Evolutionary conservation across 176 grass and related monocot genomes (phyloP).

Genomic region (Phoenix roebelenii): DNA sequence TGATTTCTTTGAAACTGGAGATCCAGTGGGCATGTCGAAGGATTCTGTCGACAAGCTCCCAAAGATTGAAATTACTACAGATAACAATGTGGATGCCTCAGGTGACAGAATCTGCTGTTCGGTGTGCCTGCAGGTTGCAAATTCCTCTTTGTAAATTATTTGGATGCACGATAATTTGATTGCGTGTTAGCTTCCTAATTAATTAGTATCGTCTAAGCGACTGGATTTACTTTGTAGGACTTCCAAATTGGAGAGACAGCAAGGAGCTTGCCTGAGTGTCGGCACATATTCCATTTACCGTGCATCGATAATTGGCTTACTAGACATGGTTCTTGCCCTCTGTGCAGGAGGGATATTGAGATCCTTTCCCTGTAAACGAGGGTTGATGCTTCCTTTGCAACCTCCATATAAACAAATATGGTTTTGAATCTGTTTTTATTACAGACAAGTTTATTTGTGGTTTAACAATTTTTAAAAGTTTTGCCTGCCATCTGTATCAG

Average conservation of each 20-base stretch:
- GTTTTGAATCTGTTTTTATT: no score
- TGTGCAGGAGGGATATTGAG: conserved; percentile 48
- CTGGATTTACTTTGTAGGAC: conserved; percentile 30
- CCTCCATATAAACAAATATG: no score
- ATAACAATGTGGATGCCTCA: conserved; percentile 30
- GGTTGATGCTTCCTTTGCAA: no score
- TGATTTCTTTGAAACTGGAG: conserved; percentile 68
- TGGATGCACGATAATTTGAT: background rate
- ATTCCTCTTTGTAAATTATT: no score
- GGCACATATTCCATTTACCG: conserved; percentile 54
- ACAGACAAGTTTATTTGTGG: no score
- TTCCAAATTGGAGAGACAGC: conserved; percentile 46
- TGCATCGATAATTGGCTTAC: conserved; percentile 85
- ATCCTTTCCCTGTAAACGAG: conserved; percentile 6
- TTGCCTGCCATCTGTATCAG: no score
- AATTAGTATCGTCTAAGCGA: background rate
- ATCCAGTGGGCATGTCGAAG: conserved; percentile 29
- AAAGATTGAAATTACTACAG: conserved; percentile 31
- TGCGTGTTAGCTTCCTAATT: background rate
- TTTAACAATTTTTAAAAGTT: no score
- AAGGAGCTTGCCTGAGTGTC: conserved; percentile 42
- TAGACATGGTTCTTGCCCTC: conserved; percentile 71
- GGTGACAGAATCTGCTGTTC: conserved; percentile 68
- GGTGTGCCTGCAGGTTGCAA: conserved; percentile 64
- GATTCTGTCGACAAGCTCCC: conserved; percentile 42